Conservation (phyloP, 306 rosid species). For the Crotalaria pallida region DNA sequence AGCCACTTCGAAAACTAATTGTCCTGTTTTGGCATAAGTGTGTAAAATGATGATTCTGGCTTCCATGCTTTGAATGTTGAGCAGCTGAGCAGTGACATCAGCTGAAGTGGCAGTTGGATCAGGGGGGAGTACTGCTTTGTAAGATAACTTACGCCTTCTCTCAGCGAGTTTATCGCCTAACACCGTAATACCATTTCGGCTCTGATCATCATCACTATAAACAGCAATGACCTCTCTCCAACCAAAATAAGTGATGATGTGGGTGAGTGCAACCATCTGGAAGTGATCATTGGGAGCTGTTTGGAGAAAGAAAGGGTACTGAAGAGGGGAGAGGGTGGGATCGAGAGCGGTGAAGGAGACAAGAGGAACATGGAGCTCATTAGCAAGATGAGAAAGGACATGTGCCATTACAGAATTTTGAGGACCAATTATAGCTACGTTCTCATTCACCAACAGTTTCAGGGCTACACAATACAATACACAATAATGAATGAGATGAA, state of each 20-base stretch:
- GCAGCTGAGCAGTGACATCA: conserved; percentile 41
- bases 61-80: conserved; percentile 46
- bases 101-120: conserved; percentile 28
- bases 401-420: conserved; percentile 70
- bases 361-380: conserved; percentile 69
- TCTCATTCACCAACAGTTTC: conserved; percentile 56
- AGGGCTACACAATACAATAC: conserved; percentile 41
- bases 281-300: conserved; percentile 57
- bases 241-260: conserved; percentile 44
- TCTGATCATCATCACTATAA: conserved; percentile 62
- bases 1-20: conserved; percentile 47
- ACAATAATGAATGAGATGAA: background rate
- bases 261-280: conserved; percentile 75
- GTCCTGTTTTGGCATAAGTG: conserved; percentile 35
- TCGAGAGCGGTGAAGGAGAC: conserved; percentile 73
- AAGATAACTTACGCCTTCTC: conserved; percentile 57
- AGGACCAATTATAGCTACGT: conserved; percentile 69
- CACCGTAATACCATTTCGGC: conserved; percentile 63
- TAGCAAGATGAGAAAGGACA: conserved; percentile 58
- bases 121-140: conserved; percentile 53
- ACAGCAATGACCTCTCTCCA: conserved; percentile 73
- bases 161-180: conserved; percentile 60
- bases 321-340: conserved; percentile 72
- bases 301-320: conserved; percentile 68
- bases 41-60: conserved; percentile 57